Conservation (phyloP, 495 filamentous ascomycete genomes). For the Barbatosphaeria neglecta region DNA sequence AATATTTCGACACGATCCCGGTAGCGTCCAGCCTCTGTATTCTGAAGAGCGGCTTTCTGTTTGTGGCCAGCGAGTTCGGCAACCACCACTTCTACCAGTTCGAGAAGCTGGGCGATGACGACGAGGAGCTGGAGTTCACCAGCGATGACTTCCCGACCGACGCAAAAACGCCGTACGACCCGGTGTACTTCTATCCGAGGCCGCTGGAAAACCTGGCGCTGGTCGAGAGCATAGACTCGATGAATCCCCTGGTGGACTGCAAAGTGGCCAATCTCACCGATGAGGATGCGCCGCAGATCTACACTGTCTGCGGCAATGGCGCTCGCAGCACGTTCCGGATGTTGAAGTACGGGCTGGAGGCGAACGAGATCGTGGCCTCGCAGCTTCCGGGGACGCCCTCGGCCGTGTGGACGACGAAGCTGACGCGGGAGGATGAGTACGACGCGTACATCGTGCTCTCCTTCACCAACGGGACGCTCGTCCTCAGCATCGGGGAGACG, state of each 20-base stretch:
- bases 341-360: constrained; percentile 83
- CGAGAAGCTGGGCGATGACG: constrained; percentile 93
- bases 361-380: constrained; percentile 87
- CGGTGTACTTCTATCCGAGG: constrained; percentile 76
- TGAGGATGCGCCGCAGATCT: constrained; percentile 95
- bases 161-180: constrained; percentile 50
- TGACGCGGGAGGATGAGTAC: constrained; percentile 69
- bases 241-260: constrained; percentile 85
- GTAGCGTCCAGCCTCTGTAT: constrained; percentile 78
- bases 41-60: constrained; percentile 90
- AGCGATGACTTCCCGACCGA: constrained; percentile 77
- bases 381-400: constrained; percentile 76
- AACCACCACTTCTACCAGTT: constrained; percentile 96
- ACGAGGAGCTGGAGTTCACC: constrained; percentile 72
- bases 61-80: constrained; percentile 82
- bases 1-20: constrained; percentile 96
- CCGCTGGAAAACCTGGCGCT: constrained; percentile 70
- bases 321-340: constrained; percentile 82
- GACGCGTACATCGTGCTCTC: constrained; percentile 68
- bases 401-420: constrained; percentile 90
- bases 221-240: constrained; percentile 73
- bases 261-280: constrained; percentile 79
- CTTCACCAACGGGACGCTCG: constrained; percentile 60
- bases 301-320: constrained; percentile 77
- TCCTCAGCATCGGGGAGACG: constrained; percentile 89